Evolutionary conservation across 1,284 basidiomycete genomes (phyloP).

Genomic region (Pyrrhoderma lamaoense): DNA sequence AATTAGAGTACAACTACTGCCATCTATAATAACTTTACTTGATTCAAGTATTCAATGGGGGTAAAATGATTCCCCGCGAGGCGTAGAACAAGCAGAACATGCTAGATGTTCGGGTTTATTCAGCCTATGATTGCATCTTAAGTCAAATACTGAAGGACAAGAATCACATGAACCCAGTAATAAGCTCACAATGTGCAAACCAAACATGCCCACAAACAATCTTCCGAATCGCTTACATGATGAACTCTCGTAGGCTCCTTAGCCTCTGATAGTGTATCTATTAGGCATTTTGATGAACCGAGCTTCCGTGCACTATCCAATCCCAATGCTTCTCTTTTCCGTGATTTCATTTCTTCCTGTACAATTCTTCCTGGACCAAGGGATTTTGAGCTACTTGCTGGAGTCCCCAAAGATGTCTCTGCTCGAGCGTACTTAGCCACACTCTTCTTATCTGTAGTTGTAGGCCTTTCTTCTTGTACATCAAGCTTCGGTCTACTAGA

Average conservation of each 20-base stretch:
- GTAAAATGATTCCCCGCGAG: conserved; percentile 25
- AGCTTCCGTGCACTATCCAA: conserved; percentile 19
- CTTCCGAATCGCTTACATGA: background rate
- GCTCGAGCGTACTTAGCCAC: too few relatives aligned
- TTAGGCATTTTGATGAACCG: conserved; percentile 1
- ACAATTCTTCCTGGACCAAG: conserved; percentile 35
- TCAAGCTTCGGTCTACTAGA: too few relatives aligned
- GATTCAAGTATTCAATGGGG: too few relatives aligned
- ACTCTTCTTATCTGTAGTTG: too few relatives aligned
- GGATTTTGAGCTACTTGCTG: background rate
- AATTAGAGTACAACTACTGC: too few relatives aligned
- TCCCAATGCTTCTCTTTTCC: conserved; percentile 43
- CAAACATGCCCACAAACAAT: conserved; percentile 39
- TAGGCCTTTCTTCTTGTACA: too few relatives aligned
- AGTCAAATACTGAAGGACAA: too few relatives aligned
- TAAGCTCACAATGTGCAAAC: conserved; percentile 50
- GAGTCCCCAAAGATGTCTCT: too few relatives aligned
- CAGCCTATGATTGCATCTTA: conserved; percentile 32
- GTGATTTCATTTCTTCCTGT: conserved; percentile 37
- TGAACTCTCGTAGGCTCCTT: conserved; percentile 1
- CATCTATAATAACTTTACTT: too few relatives aligned
- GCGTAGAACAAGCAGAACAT: conserved; percentile 43
- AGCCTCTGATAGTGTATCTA: too few relatives aligned
- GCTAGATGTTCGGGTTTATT: conserved; percentile 42
- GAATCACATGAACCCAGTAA: background rate